Conservation (phyloP, 2,329 filamentous ascomycete genomes). For the Fusarium sp. region DNA sequence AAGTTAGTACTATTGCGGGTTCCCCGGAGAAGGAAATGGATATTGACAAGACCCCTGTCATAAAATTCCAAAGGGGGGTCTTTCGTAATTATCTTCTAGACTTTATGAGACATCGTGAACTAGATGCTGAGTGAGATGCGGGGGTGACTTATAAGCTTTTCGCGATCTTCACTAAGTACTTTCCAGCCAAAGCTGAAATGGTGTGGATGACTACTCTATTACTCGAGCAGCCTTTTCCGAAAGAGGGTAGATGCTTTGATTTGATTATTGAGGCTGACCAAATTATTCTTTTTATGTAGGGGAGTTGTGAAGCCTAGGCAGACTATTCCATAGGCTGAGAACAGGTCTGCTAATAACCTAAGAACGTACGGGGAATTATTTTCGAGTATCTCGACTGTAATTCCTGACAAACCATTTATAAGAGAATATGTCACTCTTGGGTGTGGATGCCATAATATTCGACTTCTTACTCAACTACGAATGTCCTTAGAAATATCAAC, state of each 20-base stretch:
- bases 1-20: conserved; percentile 11
- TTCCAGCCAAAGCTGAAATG: conserved; percentile 14
- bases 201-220: conserved; percentile 32
- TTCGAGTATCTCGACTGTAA: too few species aligned
- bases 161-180: conserved; percentile 25
- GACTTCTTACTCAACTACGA: too few species aligned
- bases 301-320: neutral
- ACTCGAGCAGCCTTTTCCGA: conserved; percentile 23
- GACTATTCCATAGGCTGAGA: neutral
- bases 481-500: too few species aligned
- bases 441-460: too few species aligned
- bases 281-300: neutral
- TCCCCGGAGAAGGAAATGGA: conserved; percentile 15
- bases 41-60: neutral
- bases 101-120: neutral
- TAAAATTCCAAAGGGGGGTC: neutral
- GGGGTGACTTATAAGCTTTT: conserved; percentile 40
- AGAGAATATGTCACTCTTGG: too few species aligned
- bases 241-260: conserved; percentile 10
- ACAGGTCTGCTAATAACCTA: neutral
- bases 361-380: neutral
- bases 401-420: too few species aligned
- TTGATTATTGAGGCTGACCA: conserved; percentile 9
- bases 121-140: conserved; percentile 14
- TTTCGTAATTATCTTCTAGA: neutral